phyloP scores from a whole-genome alignment of 169 alveolate species.

The Cryptosporidium canis region DNA sequence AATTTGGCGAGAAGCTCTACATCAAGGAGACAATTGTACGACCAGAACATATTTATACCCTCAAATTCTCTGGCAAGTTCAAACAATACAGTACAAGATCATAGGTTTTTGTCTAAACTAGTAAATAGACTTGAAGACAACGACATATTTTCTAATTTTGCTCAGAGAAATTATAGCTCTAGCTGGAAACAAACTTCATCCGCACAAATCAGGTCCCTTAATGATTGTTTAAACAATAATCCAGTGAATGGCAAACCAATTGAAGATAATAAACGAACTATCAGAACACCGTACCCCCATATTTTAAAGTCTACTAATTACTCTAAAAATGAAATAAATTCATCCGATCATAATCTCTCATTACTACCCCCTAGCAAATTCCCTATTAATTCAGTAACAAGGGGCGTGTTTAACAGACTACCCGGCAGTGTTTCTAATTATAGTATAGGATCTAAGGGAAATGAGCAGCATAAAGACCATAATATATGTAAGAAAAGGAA shows the following conservation, averaged over 20 bases:
- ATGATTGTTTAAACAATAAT: neutral
- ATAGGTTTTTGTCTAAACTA: conserved; percentile 27
- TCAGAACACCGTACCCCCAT: neutral
- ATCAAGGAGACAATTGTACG: neutral
- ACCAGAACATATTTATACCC: neutral
- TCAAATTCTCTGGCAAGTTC: neutral
- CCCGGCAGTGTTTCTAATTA: neutral
- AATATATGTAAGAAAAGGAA: conserved; percentile 26
- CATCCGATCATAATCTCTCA: neutral
- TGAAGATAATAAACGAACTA: neutral
- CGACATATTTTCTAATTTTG: neutral
- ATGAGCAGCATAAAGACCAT: neutral
- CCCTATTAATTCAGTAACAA: neutral
- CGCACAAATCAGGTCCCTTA: neutral
- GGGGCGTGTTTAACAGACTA: neutral
- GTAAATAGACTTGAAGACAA: neutral
- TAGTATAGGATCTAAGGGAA: neutral
- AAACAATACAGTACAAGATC: conserved; percentile 20
- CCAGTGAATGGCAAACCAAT: neutral
- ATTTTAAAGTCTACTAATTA: neutral
- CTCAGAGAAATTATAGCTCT: neutral
- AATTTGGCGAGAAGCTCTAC: conserved; percentile 15
- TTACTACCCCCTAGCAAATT: conserved; percentile 43
- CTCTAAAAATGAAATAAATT: neutral
- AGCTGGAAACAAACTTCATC: neutral